Evolutionary conservation across 164 flowering plant genomes (phyloP), one percentile per base, ranked within the genome.

Genomic region (Vitis rupestris): DNA sequence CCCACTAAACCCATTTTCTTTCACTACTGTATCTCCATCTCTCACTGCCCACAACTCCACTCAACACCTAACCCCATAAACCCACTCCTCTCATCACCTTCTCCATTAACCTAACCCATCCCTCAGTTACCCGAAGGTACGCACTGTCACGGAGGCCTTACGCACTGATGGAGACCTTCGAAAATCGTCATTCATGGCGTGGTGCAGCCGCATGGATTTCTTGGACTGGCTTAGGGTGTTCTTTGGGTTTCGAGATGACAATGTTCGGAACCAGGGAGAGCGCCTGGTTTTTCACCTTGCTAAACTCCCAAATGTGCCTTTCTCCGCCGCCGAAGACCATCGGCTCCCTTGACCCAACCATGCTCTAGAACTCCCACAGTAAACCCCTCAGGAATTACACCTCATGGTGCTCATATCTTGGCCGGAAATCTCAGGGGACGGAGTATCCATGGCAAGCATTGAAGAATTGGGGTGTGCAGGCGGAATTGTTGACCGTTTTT

Each of bases 161-260:
- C 86, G 88, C 23, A 19, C 1, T 19, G 23, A 19, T 19, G 23
- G 23, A 19, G 23, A 19, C 23, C 23, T 19, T 1, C 84, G 82
- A 10, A 75, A 59, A 62, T 97, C 96, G 29, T 94, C 89, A 10
- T 88, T 80, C 71, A 50, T 67, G 12, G 59, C 54, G 2, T 87
- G 90, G 92, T 49, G 23, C 47, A 76, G 73, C 9, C 65, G 52
- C 70, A 71, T 74, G 80, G 99, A 95, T 86, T 77, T 95, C 31
- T 59, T 95, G 71, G 98, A 95, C 84, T 95, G 97, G 99, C 86
- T 95, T 1, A 93, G 92, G 4, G 29, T 64, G 30, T 79, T 82
- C 79, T 95, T 95, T 70, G 97, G 99, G 5, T 95, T 95, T 68
- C 99, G 91, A 65, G 17, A 10, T 10, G 96, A 87, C 76, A 95